Base-by-base conservation (phyloP, 441 rosid genomes). In the Pelargonium citronellum region DNA sequence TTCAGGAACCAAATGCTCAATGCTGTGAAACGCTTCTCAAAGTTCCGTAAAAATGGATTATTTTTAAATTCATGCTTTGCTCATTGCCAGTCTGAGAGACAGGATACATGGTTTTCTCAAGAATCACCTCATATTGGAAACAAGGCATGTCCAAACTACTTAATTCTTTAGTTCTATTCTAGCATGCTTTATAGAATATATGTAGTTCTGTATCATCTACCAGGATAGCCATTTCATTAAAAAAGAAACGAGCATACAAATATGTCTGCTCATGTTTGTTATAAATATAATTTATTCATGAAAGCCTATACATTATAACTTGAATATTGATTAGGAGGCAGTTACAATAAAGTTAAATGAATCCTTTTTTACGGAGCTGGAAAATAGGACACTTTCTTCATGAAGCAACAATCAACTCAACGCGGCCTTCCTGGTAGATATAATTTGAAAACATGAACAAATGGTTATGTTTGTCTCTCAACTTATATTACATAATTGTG, bases 71-170 rank as follows among this genome's bases (percentile, higher is more conserved):
- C 83, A 20, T 79, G 83, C 68, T 79, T 79, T 20, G 77, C 80
- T 60, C 78, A 76, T 72, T 79, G 83, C 71, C 80, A 76, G 72
- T 68, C 80, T 2, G 83, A 76, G 69, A 73, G 79, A 64, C 83
- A 71, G 43, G 83, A 76, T 63, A 76, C 80, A 1, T 79, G 83
- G 83, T 79, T 71, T 43, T 73, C 73, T 64, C 73, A 24, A 11
- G 30, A 67, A 66, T 79, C 83, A 47, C 80, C 83, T 1, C 72
- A 37, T 7, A 55, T 79, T 12, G 20, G 76, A 66, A 76, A 74
- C 72, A 71, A 77, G 83, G 83, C 58, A 74, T 57, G 71, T 61
- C 24, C 37, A 10, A 13, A 11, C 58, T 17, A 27, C 13, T 44
- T 47, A 47, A 20, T 7, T 16, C 16, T 57, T n/a, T n/a, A 12